Evolutionary conservation across 1,284 basidiomycete genomes (phyloP).

Genomic region (Austroboletus novae-zelandiae): DNA sequence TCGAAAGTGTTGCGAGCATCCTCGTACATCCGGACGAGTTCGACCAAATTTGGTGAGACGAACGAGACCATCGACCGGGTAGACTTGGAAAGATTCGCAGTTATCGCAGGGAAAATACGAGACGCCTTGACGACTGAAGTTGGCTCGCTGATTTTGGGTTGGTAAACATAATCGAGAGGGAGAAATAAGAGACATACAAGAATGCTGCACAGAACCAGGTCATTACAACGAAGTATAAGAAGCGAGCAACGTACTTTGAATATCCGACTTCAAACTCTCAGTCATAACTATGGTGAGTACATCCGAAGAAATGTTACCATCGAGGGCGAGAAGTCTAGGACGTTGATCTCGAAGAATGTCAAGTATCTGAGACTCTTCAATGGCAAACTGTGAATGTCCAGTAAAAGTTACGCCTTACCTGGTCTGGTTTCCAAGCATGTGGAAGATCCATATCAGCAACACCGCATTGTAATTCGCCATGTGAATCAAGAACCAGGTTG

Average conservation of each 20-base stretch:
- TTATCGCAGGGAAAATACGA: conserved; percentile 66
- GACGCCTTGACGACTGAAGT: conserved; percentile 83
- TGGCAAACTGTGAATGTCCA: neutral
- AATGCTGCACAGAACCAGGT: conserved; percentile 42
- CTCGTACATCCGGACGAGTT: conserved; percentile 68
- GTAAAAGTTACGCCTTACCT: conserved; percentile 38
- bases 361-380: conserved; percentile 12
- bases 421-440: conserved; percentile 44
- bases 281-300: conserved; percentile 53
- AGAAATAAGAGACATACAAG: conserved; percentile 46
- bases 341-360: conserved; percentile 43
- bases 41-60: conserved; percentile 77
- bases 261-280: conserved; percentile 44
- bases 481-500: conserved; percentile 75
- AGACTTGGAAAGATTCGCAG: conserved; percentile 29
- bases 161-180: conserved; percentile 1
- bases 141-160: conserved; percentile 60
- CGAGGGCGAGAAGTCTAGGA: conserved; percentile 72
- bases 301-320: conserved; percentile 72
- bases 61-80: conserved; percentile 55
- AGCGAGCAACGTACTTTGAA: conserved; percentile 49
- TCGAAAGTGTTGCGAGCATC: conserved; percentile 46
- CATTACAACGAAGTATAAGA: neutral
- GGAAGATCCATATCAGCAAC: conserved; percentile 91
- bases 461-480: conserved; percentile 76